Conservation (phyloP, 257 asterid genomes). For the Nicotiana obtusifolia region DNA sequence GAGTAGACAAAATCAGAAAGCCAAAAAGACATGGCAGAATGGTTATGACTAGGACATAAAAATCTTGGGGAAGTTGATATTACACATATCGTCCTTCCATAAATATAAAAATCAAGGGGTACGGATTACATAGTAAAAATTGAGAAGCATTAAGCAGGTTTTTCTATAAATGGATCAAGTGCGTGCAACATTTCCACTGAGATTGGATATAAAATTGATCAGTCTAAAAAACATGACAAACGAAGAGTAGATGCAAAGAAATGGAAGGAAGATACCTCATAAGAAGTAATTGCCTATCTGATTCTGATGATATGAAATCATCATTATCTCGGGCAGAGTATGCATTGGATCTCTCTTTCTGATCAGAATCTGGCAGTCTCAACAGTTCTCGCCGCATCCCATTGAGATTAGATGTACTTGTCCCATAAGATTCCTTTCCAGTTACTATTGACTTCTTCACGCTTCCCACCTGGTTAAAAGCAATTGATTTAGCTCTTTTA, state of each 20-base stretch:
- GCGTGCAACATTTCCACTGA: neutral
- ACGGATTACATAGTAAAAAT: neutral
- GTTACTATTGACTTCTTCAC: slow-evolving; percentile 59
- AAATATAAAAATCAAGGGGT: neutral
- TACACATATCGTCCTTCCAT: neutral
- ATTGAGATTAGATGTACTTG: slow-evolving; percentile 59
- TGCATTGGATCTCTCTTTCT: slow-evolving; percentile 44
- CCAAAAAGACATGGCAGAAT: neutral
- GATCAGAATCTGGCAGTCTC: slow-evolving; percentile 72
- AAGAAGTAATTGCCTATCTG: slow-evolving; percentile 84
- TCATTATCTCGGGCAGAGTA: slow-evolving; percentile 50
- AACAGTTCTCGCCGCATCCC: slow-evolving; percentile 87
- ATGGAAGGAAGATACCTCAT: slow-evolving; percentile 46
- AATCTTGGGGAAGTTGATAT: neutral
- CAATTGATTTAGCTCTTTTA: neutral
- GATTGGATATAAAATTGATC: neutral
- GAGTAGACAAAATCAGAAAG: slow-evolving; percentile 7
- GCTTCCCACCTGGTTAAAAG: slow-evolving; percentile 54
- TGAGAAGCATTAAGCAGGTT: neutral
- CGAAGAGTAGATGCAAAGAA: neutral
- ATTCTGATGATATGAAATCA: slow-evolving; percentile 83
- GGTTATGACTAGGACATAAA: neutral
- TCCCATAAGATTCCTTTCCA: slow-evolving; percentile 53
- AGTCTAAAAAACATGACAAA: neutral
- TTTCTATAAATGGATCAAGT: neutral